These are phyloP conservation scores for Ophiostoma novo-ulmi DNA, from an alignment of 2,329 filamentous ascomycete genomes.

Conservation along the genomic window DNA sequence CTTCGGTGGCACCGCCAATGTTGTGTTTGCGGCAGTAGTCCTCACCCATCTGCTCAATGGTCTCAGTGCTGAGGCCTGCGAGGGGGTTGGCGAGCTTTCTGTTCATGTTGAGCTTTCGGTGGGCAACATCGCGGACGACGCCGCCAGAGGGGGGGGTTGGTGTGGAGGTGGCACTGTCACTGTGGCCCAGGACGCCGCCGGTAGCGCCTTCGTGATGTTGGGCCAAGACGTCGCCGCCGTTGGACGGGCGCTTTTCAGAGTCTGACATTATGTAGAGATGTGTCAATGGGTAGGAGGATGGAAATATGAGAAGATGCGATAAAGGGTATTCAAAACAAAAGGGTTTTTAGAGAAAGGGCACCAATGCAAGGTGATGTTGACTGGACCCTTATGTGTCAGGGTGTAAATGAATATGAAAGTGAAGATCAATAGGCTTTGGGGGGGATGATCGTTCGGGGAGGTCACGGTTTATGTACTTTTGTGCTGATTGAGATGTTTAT, in stretches of 20 bases:
- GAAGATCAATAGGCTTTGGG: neutral
- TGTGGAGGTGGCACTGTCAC: neutral
- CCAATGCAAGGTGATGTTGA: neutral
- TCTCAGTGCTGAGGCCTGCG: conserved; percentile 38
- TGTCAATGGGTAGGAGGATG: neutral
- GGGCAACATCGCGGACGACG: neutral
- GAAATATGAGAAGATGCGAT: neutral
- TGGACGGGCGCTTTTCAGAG: conserved; percentile 1
- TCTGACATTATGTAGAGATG: conserved; percentile 7
- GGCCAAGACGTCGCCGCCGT: conserved; percentile 1
- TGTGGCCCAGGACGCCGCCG: neutral
- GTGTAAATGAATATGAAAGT: neutral
- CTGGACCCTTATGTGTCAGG: neutral
- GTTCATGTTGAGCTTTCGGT: conserved; percentile 4
- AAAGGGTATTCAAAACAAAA: neutral
- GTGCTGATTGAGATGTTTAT: neutral
- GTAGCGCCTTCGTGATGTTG: conserved; percentile 7
- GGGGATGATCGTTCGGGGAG: neutral
- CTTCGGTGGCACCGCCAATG: conserved; percentile 43
- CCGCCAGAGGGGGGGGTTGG: neutral
- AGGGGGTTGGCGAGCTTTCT: conserved; percentile 40
- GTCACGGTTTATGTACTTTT: conserved; percentile 10
- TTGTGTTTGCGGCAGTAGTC: conserved; percentile 51
- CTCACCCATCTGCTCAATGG: conserved; percentile 52
- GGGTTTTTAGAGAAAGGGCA: neutral